Evolutionary conservation across 345 rosid genomes (phyloP), one percentile per base, ranked within the genome.

Genomic region (Populus ilicifolia): DNA sequence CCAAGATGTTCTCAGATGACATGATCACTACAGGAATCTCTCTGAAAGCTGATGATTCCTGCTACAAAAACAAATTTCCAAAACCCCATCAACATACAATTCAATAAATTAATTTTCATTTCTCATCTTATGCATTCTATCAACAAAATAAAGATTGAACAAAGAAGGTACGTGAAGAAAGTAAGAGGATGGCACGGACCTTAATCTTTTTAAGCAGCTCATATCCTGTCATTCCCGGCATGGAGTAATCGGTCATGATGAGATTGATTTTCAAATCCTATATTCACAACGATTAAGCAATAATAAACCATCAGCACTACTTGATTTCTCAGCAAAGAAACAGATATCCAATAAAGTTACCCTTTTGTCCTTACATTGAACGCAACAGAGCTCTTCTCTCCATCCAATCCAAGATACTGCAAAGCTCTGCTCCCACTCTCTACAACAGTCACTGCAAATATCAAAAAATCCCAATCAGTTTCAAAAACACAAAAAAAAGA

Each of bases 151-250:
- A 20, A 23, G 30, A 20, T 21, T 0, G 66, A 70, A 52, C 39
- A 12, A 41, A 44, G 14, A 14, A 8, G 27, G 33, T 23, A 74
- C 3, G 3, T 5, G 27, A 50, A 30, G 6, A 6, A 13, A 41
- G 59, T 2, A 54, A 30, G 25, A 35, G 18, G 20, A 27, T 13
- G 56, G 27, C 2, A 16, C 67, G 48, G 21, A 92, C 97, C 89
- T 92, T 92, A 73, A 90, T 92, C 85, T 84, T 92, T 77, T 92
- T 92, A 2, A 92, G 82, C 63, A 92, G 88, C 72, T 92, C 97
- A 76, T 90, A 92, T 35, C 97, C 97, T 14, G 90, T 90, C 94
- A 92, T 89, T 35, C 94, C 97, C 2, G 93, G 94, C 97, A 92
- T 92, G 18, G 97, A 90, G 71, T 92, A 90, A 78, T 92, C 96